Percentiles rank a stretch among this genome's conserved stretches.
phyloP scores from a whole-genome alignment of 2,329 filamentous ascomycete genomes.

The Pleoardoris graminearum region DNA sequence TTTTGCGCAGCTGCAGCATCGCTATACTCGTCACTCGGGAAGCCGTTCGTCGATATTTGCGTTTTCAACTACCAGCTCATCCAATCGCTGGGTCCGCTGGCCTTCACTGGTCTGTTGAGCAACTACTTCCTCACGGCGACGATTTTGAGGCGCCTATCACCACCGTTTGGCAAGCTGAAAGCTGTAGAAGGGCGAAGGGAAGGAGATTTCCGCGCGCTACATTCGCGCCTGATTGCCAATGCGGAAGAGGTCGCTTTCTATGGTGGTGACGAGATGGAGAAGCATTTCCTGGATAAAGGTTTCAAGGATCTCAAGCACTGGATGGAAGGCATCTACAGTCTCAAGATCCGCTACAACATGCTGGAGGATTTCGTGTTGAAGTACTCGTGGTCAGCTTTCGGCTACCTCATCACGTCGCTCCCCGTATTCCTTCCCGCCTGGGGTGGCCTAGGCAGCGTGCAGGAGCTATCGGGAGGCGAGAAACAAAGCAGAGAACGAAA shows the following conservation, averaged over 20 bases:
- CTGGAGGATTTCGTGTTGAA: slow-evolving; percentile 97
- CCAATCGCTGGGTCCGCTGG: slow-evolving; percentile 84
- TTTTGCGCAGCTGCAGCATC: slow-evolving; percentile 93
- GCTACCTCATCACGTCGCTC: slow-evolving; percentile 88
- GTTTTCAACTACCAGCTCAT: slow-evolving; percentile 99
- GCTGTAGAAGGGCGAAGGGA: slow-evolving; percentile 94
- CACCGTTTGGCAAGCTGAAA: slow-evolving; percentile 95
- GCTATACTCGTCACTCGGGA: slow-evolving; percentile 94
- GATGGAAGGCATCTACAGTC: slow-evolving; percentile 98
- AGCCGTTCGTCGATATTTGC: slow-evolving; percentile 93
- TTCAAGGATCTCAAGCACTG: slow-evolving; percentile 91
- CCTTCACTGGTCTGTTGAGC: slow-evolving; percentile 80
- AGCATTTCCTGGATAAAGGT: slow-evolving; percentile 85
- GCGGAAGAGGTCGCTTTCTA: slow-evolving; percentile 98
- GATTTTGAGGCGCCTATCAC: slow-evolving; percentile 82
- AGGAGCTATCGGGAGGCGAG: slow-evolving; percentile 62
- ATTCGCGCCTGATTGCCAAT: slow-evolving; percentile 91
- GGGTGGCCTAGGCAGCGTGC: slow-evolving; percentile 77
- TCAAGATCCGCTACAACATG: slow-evolving; percentile 98
- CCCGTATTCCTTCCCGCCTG: slow-evolving; percentile 93
- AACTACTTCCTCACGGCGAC: slow-evolving; percentile 96
- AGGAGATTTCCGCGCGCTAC: slow-evolving; percentile 89
- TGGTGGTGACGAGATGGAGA: slow-evolving; percentile 92
- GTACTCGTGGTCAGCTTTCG: slow-evolving; percentile 98
- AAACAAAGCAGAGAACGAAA: slow-evolving; percentile 70